Conservation (phyloP, 1,284 basidiomycete genomes). For the Agaricales sp. region DNA sequence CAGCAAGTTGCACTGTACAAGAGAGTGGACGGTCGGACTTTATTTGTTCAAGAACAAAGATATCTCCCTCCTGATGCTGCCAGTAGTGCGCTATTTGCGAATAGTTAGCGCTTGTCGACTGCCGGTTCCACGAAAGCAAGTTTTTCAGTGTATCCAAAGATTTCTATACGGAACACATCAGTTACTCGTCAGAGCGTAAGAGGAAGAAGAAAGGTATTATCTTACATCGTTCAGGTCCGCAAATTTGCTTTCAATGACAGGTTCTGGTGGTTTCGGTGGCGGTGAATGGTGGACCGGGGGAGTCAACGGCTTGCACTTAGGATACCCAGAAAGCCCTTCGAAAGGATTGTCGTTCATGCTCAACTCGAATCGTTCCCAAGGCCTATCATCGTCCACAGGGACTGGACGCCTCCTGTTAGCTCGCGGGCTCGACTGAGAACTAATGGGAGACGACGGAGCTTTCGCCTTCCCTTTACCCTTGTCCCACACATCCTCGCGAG, state of each 20-base stretch:
- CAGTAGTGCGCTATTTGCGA: neutral
- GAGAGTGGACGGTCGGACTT: neutral
- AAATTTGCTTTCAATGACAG: too few species aligned
- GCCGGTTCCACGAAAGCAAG: neutral
- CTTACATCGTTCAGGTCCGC: neutral
- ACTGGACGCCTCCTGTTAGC: neutral
- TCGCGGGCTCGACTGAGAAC: neutral
- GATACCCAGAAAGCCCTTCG: neutral
- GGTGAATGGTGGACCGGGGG: neutral
- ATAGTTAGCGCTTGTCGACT: neutral
- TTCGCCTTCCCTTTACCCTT: neutral
- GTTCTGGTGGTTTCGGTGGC: neutral
- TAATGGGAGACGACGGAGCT: neutral
- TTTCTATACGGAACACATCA: neutral
- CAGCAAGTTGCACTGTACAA: neutral
- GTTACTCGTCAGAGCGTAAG: neutral
- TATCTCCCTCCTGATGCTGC: neutral
- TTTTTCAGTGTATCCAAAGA: neutral
- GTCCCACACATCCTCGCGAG: neutral
- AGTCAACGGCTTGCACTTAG: neutral
- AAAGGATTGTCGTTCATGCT: neutral
- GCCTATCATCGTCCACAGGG: neutral
- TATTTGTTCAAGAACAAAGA: neutral
- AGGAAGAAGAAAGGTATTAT: too few species aligned
- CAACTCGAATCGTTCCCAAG: neutral